These are phyloP conservation scores for Aureobasidium zeae DNA, from an alignment of 2,329 filamentous ascomycete genomes.

Conservation along the genomic window DNA sequence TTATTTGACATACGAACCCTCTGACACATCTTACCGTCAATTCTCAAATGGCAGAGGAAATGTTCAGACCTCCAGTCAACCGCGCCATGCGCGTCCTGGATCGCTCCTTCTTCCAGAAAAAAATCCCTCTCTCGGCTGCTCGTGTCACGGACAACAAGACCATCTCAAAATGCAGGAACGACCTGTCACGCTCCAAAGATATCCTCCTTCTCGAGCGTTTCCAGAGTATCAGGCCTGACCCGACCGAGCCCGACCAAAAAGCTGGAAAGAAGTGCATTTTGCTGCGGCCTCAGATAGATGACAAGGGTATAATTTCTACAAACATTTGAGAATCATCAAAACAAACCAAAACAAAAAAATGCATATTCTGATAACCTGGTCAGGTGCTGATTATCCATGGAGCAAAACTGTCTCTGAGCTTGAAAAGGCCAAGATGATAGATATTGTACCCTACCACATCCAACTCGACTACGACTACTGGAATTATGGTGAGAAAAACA, in stretches of 20 bases:
- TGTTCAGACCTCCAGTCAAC: constrained; percentile 73
- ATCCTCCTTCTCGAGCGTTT: constrained; percentile 56
- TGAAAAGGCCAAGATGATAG: constrained; percentile 57
- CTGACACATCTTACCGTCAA: not conserved
- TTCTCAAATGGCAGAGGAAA: constrained; percentile 29
- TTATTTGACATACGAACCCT: not conserved
- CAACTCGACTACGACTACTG: constrained; percentile 76
- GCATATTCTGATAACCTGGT: not conserved
- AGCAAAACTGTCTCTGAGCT: constrained; percentile 59
- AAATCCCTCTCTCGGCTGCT: constrained; percentile 67
- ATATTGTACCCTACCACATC: constrained; percentile 65
- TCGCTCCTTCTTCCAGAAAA: constrained; percentile 71
- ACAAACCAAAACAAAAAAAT: too few species aligned
- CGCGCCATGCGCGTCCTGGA: constrained; percentile 74
- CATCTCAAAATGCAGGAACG: constrained; percentile 61
- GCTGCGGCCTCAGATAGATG: constrained; percentile 35
- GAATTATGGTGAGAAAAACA: constrained; percentile 56
- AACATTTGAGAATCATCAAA: too few species aligned
- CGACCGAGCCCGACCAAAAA: constrained; percentile 44
- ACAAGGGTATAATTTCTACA: too few species aligned
- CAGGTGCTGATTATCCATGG: constrained; percentile 58
- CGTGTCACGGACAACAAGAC: constrained; percentile 65
- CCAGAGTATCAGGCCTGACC: constrained; percentile 54
- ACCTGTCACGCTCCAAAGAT: constrained; percentile 57
- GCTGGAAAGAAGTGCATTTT: constrained; percentile 38